Evolutionary conservation across 768 basidiomycete genomes (phyloP).

Genomic region (Pholiota conissans): DNA sequence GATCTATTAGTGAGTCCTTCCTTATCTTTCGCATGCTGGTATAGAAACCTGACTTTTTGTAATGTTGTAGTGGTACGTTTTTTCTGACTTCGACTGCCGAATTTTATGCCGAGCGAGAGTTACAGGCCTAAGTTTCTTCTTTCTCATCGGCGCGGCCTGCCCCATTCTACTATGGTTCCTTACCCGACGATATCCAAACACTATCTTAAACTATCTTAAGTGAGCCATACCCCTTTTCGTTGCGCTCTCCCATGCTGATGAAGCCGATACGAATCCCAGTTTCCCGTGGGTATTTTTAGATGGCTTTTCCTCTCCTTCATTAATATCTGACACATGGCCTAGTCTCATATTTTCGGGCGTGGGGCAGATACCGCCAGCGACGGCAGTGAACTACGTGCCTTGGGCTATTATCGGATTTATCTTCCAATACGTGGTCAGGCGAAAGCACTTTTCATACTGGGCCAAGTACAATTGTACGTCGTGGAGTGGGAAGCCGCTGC

Average conservation of each 20-base stretch:
- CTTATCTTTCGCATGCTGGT: neutral
- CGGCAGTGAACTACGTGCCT: conserved; percentile 81
- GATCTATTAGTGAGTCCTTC: conserved; percentile 54
- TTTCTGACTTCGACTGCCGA: neutral
- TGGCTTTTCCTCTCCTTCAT: neutral
- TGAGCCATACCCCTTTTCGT: conserved; percentile 31
- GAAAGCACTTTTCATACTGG: conserved; percentile 71
- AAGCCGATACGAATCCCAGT: conserved; percentile 23
- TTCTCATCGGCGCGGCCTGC: conserved; percentile 67
- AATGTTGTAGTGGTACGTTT: conserved; percentile 22
- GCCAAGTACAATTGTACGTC: conserved; percentile 73
- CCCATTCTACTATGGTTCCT: conserved; percentile 65
- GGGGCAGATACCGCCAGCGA: conserved; percentile 74
- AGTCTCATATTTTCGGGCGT: conserved; percentile 74
- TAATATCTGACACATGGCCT: neutral
- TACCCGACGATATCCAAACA: conserved; percentile 62
- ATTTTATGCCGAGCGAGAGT: neutral
- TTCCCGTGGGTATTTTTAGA: conserved; percentile 41
- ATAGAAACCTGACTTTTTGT: neutral
- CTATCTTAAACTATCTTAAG: conserved; percentile 67
- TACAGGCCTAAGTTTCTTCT: conserved; percentile 64
- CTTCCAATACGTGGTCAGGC: conserved; percentile 72
- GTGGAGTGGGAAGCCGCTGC: conserved; percentile 1
- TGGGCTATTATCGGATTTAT: conserved; percentile 77
- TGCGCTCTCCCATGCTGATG: conserved; percentile 6